A percentile compares a stretch with the other conserved stretches of the same genome.
Conservation (phyloP, 2,329 filamentous ascomycete genomes). For the Pyricularia pennisetigena region DNA sequence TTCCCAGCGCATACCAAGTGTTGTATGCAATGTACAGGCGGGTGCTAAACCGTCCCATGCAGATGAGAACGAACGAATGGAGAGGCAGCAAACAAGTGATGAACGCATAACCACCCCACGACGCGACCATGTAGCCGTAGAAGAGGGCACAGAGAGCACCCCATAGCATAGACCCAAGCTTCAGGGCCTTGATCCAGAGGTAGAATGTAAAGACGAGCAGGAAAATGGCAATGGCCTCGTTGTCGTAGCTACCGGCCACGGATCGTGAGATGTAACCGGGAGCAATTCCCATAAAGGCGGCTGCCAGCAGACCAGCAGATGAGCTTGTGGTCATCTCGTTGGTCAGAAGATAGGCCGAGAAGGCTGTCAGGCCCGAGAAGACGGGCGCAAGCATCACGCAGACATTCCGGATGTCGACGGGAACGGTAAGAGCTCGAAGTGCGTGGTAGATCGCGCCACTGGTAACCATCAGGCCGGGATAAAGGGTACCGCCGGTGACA, state of each 20-base stretch:
- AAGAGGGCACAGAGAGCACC: conserved; percentile 88
- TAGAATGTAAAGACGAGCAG: conserved; percentile 97
- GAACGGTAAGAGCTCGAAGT: conserved; percentile 78
- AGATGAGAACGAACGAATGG: conserved; percentile 86
- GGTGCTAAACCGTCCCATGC: conserved; percentile 93
- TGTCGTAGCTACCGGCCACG: conserved; percentile 93
- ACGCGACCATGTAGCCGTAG: conserved; percentile 99
- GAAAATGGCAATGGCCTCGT: conserved; percentile 99
- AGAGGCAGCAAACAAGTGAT: conserved; percentile 95
- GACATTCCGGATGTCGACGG: conserved; percentile 97
- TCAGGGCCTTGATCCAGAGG: conserved; percentile 97
- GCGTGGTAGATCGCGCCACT: conserved; percentile 94
- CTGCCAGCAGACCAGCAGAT: conserved; percentile 89
- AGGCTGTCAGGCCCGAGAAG: conserved; percentile 88
- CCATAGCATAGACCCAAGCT: conserved; percentile 95
- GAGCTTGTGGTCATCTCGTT: conserved; percentile 95
- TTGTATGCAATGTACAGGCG: conserved; percentile 94
- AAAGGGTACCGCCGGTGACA: conserved; percentile 97
- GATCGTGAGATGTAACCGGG: conserved; percentile 97
- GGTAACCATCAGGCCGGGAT: conserved; percentile 97
- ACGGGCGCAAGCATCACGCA: conserved; percentile 92
- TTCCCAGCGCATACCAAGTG: conserved; percentile 95
- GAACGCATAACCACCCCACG: conserved; percentile 99
- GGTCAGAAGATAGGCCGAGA: conserved; percentile 88
- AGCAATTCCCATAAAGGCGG: conserved; percentile 92